A percentile compares a stretch with the other conserved stretches of the same genome.
Conservation (phyloP, 768 basidiomycete genomes). For the Dentipellis sp. region DNA sequence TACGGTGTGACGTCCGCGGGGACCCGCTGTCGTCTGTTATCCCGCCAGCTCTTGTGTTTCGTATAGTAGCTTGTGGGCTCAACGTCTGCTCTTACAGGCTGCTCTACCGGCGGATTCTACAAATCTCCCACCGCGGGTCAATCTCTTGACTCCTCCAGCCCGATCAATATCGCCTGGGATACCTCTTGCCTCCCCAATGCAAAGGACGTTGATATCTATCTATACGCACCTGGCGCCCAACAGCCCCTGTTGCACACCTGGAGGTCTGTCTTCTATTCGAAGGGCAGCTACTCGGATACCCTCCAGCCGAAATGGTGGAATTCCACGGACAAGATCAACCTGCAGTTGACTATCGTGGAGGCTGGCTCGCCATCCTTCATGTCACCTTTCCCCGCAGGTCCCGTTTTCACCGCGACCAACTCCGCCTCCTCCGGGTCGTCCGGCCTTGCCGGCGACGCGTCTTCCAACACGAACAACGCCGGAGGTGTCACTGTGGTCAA, state of each 20-base stretch:
- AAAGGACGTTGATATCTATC: slow-evolving; percentile 54
- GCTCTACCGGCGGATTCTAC: slow-evolving; percentile 55
- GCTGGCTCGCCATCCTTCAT: slow-evolving; percentile 41
- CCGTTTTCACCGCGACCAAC: slow-evolving; percentile 61
- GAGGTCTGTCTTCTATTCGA: slow-evolving; percentile 37
- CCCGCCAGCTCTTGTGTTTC: background rate
- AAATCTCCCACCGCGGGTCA: slow-evolving; percentile 39
- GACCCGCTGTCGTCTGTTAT: background rate
- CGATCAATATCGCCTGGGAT: slow-evolving; percentile 59
- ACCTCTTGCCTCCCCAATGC: slow-evolving; percentile 40
- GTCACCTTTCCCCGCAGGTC: slow-evolving; percentile 49
- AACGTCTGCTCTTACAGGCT: slow-evolving; percentile 24
- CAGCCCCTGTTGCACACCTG: slow-evolving; percentile 47
- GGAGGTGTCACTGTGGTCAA: slow-evolving; percentile 31
- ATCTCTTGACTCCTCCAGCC: slow-evolving; percentile 34
- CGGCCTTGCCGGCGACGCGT: slow-evolving; percentile 33
- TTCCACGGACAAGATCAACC: slow-evolving; percentile 31
- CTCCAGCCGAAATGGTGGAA: slow-evolving; percentile 71
- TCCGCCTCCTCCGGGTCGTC: slow-evolving; percentile 29
- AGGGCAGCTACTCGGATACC: slow-evolving; percentile 39
- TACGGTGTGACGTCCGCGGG: background rate
- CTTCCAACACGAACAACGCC: slow-evolving; percentile 19
- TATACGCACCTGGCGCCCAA: slow-evolving; percentile 40
- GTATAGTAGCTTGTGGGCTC: background rate
- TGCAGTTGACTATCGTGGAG: slow-evolving; percentile 55